phyloP scores from a whole-genome alignment of 208 protist genomes.

The Trypanosoma platydactyli region DNA sequence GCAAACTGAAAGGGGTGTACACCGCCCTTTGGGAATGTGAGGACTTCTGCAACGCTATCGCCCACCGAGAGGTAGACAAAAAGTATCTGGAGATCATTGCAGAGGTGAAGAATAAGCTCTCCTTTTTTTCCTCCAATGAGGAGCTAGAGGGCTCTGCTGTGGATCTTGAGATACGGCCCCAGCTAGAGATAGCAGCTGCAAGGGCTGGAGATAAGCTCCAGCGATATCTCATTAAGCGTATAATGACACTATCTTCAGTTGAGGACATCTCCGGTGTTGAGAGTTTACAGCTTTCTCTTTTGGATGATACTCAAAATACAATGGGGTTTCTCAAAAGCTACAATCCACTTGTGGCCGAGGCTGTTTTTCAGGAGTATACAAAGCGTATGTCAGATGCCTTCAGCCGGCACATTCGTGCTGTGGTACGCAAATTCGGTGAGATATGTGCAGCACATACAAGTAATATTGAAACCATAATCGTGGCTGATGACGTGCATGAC shows the following conservation, averaged over 20 bases:
- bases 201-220: constrained; percentile 81
- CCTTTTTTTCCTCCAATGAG: constrained; percentile 73
- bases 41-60: constrained; percentile 73
- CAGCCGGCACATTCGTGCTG: constrained; percentile 35
- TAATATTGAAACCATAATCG: constrained; percentile 63
- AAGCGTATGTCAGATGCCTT: constrained; percentile 60
- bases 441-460: constrained; percentile 44
- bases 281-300: constrained; percentile 52
- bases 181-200: constrained; percentile 62
- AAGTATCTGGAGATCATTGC: constrained; percentile 68
- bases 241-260: constrained; percentile 35
- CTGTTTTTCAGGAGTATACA: constrained; percentile 64
- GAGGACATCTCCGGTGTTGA: constrained; percentile 41
- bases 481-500: constrained; percentile 52
- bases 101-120: constrained; percentile 65
- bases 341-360: constrained; percentile 62
- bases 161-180: constrained; percentile 77
- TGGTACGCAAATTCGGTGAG: constrained; percentile 47
- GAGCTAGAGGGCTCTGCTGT: constrained; percentile 75
- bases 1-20: constrained; percentile 82
- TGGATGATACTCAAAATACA: constrained; percentile 64
- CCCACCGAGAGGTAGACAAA: constrained; percentile 66
- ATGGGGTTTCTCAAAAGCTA: constrained; percentile 78
- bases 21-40: constrained; percentile 81
- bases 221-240: constrained; percentile 57